Base-by-base conservation (phyloP, 139 green algal genomes). In the Limnomonas spitsbergensis region DNA sequence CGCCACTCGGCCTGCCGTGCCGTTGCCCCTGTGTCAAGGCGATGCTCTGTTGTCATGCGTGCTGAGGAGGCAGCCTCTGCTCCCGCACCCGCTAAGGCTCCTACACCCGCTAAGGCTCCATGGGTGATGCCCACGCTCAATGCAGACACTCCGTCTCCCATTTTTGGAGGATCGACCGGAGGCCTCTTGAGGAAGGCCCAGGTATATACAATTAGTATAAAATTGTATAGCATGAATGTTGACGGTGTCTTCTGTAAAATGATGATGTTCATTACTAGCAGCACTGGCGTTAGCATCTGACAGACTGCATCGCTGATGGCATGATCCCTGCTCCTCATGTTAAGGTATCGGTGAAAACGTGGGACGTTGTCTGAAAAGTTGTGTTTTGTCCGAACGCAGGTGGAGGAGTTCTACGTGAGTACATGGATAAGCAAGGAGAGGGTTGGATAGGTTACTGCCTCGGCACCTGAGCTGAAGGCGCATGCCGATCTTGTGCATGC, bases 131-230 rank as follows among this genome's bases (percentile, higher is more conserved):
- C 96, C 32, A 89, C 90, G 2, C 91, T 99, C 20, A 88, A 99
- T 86, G 86, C 93, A 47, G 83, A 94, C 82, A 97, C 93, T 20
- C 96, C 96, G 20, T 94, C 88, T 31, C 96, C 96, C 56, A 98
- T 98, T 87, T 99, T 99, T 86, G 96, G 96, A 54, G 96, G 96
- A 73, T 94, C 84, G 93, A 99, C 96, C 35, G 96, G 96, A 39
- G 96, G 96, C 69, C 92, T 99, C 71, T 89, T 99, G 40, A 80
- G 90, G 76, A 97, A 99, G 92, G 96, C 96, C 36, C 93, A 77
- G 70, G 70, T 77, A 35, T 32, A n/a, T 37, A 38, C 7, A 42
- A 20, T 14, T n/a, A n/a, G n/a, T n/a, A n/a, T n/a, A n/a, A n/a
- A n/a, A n/a, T n/a, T n/a, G n/a, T n/a, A n/a, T n/a, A n/a, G n/a